Conservation (phyloP, 202 grass and related monocot species). For the Musa balbisiana region DNA sequence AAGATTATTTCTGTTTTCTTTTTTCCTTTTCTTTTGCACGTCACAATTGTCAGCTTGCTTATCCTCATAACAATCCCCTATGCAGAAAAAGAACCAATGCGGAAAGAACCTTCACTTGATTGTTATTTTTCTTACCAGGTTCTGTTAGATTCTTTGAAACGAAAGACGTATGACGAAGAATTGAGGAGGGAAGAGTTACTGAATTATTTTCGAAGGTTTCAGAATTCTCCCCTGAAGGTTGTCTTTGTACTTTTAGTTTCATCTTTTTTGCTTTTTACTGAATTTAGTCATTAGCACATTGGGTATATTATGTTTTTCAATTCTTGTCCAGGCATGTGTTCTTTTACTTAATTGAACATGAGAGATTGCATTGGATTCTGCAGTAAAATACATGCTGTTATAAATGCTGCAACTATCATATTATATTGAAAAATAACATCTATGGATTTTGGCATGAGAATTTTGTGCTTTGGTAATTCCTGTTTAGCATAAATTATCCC, state of each 20-base stretch:
- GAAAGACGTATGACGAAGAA: constrained; percentile 93
- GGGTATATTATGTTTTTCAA: neutral
- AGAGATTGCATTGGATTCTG: too few species aligned
- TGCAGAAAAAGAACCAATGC: too few species aligned
- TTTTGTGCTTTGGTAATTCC: too few species aligned
- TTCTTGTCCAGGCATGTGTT: too few species aligned
- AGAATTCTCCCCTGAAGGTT: constrained; percentile 77
- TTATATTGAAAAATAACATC: too few species aligned
- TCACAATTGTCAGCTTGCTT: constrained; percentile 27
- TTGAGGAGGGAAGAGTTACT: constrained; percentile 82
- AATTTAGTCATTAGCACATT: neutral
- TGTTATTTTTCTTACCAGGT: constrained; percentile 48
- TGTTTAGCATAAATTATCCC: too few species aligned
- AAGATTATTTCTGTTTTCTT: constrained; percentile 13
- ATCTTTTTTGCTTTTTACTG: constrained; percentile 14
- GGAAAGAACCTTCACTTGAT: neutral
- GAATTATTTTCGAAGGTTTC: constrained; percentile 83
- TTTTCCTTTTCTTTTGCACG: neutral
- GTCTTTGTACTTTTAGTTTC: constrained; percentile 19
- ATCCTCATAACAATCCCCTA: neutral
- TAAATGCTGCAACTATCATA: too few species aligned
- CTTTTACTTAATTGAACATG: too few species aligned
- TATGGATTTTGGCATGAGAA: too few species aligned
- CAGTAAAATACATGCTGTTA: too few species aligned
- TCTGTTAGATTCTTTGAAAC: constrained; percentile 96